Evolutionary conservation across 2,329 filamentous ascomycete species (phyloP).

Genomic region (Diaporthe velutina): DNA sequence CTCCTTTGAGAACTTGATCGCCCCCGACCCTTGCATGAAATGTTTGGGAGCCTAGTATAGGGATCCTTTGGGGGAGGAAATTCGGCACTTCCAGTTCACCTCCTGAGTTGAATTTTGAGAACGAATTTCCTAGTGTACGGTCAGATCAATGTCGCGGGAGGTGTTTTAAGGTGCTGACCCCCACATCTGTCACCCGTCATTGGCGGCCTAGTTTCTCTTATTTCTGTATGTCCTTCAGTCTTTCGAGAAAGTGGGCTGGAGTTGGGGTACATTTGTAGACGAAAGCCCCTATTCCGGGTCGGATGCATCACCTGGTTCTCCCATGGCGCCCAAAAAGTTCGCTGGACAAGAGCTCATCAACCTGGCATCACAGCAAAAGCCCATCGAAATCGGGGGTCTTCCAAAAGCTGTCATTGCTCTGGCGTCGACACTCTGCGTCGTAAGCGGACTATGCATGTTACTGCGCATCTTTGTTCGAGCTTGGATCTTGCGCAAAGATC

Average conservation of each 20-base stretch:
- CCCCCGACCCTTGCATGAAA: background rate
- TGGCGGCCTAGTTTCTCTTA: background rate
- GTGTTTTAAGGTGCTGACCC: background rate
- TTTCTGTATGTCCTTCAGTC: background rate
- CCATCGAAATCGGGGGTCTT: background rate
- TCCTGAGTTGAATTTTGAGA: background rate
- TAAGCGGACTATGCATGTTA: background rate
- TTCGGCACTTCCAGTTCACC: background rate
- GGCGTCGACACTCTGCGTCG: background rate
- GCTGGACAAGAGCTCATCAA: slow-evolving; percentile 8
- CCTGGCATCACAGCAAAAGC: background rate
- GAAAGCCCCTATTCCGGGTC: too few species aligned
- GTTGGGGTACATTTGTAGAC: background rate
- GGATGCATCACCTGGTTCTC: background rate
- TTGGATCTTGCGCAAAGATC: background rate
- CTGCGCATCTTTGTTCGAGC: background rate
- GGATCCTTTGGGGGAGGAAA: background rate
- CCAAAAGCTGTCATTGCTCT: background rate
- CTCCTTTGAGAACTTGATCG: background rate
- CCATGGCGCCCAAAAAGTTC: background rate
- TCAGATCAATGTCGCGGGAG: too few species aligned
- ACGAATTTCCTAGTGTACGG: background rate
- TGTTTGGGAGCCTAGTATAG: background rate
- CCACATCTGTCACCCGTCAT: background rate
- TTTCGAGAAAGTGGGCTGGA: background rate